These are phyloP conservation scores for Plantago coronopus DNA, from an alignment of 305 asterid genomes.

Conservation along the genomic window DNA sequence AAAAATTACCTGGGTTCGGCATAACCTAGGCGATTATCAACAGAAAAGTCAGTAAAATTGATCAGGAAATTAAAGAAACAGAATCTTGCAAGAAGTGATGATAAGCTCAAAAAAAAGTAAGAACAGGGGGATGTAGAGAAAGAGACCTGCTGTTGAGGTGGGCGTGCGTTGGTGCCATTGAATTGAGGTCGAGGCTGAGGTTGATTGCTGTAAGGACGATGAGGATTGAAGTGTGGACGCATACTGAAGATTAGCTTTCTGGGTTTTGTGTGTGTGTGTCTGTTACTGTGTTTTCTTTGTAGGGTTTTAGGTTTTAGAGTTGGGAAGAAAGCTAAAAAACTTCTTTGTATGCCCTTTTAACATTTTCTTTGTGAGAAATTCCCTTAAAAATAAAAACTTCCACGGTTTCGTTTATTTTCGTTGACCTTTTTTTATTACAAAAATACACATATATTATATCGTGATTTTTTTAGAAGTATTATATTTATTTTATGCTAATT, in stretches of 20 bases:
- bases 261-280: not conserved
- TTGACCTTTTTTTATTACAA: too few relatives aligned
- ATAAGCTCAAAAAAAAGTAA: not conserved
- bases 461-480: too few relatives aligned
- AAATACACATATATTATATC: too few relatives aligned
- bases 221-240: conserved; percentile 47
- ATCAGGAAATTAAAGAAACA: not conserved
- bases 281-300: not conserved
- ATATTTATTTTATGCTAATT: too few relatives aligned
- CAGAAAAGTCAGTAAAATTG: not conserved
- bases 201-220: conserved; percentile 29
- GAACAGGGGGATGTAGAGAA: conserved; percentile 2
- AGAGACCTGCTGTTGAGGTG: conserved; percentile 51
- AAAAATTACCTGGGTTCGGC: conserved; percentile 41
- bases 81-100: not conserved
- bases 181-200: conserved; percentile 28
- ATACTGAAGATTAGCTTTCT: conserved; percentile 12
- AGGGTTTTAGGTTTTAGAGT: conserved; percentile 1
- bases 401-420: too few relatives aligned
- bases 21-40: conserved; percentile 36
- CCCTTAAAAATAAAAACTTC: too few relatives aligned
- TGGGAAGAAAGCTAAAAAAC: not conserved
- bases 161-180: conserved; percentile 31
- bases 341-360: too few relatives aligned
- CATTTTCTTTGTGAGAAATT: too few relatives aligned